Conservation (phyloP, 768 basidiomycete genomes). For the Rubroboletus pulcherrimus region DNA sequence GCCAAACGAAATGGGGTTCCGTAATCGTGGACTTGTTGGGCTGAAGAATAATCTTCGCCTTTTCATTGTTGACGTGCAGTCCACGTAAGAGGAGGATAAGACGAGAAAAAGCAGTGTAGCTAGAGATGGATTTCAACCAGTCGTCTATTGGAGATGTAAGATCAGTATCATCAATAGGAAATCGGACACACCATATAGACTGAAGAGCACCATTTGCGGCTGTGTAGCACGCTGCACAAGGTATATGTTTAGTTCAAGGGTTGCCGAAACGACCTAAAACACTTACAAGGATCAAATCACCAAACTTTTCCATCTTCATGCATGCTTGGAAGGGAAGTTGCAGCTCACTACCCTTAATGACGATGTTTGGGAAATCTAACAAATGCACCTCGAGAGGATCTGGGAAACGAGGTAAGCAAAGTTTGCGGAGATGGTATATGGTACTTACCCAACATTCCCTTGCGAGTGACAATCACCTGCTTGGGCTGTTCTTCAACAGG, state of each 20-base stretch:
- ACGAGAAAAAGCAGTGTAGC: slow-evolving; percentile 98
- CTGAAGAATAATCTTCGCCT: slow-evolving; percentile 96
- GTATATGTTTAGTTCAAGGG: background rate
- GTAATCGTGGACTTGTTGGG: slow-evolving; percentile 97
- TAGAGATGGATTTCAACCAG: slow-evolving; percentile 98
- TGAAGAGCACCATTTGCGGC: slow-evolving; percentile 99
- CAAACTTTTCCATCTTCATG: slow-evolving; percentile 99
- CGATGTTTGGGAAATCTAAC: slow-evolving; percentile 99
- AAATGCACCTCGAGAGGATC: slow-evolving; percentile 97
- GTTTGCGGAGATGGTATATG: background rate
- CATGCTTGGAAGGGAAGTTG: slow-evolving; percentile 99
- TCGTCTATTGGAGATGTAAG: slow-evolving; percentile 56
- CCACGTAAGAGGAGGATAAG: slow-evolving; percentile 95
- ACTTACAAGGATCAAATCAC: slow-evolving; percentile 85
- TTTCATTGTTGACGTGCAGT: slow-evolving; percentile 98
- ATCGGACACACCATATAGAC: slow-evolving; percentile 69
- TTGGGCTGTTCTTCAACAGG: slow-evolving; percentile 99
- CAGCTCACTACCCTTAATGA: slow-evolving; percentile 98
- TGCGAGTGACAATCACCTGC: slow-evolving; percentile 98
- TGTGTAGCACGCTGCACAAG: slow-evolving; percentile 79
- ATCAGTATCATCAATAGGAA: background rate
- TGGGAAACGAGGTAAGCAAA: slow-evolving; percentile 24
- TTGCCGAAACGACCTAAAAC: background rate
- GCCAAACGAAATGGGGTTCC: slow-evolving; percentile 98
- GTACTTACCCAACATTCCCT: slow-evolving; percentile 92